Base-by-base conservation (phyloP, 2,329 filamentous ascomycete genomes). In the Botryotinia calthae region DNA sequence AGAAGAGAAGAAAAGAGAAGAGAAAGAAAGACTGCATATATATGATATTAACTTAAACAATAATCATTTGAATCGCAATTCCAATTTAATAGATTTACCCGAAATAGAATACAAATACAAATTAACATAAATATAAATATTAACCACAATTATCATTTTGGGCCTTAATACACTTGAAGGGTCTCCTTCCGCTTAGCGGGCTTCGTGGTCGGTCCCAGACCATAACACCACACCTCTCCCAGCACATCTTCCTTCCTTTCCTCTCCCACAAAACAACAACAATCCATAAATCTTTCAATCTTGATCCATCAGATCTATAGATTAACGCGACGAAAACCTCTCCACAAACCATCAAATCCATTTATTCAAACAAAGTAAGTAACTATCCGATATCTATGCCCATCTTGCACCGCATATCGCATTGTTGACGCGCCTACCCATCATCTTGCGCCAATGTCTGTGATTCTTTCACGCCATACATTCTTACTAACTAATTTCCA, bases 151-250 rank as follows among this genome's bases (percentile, higher is more conserved):
- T 48, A 34, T 70, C 46, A 70, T 70, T 61, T 46, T 44, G 28
- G 34, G 25, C 63, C 40, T 62, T 62, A 28, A 62, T 20, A 58
- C 5, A 58, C 31, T 56, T 25, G 14, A 54, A 54, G 61, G 56
- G 54, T 44, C 54, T 70, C 67, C 64, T 66, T 54, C 58, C 67
- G 58, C 54, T 62, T 70, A 70, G 67, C 67, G 64, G 67, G 54
- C 67, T 70, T 70, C 67, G 67, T 70, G 67, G 67, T 70, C 67
- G 28, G 67, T 62, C 67, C 67, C 28, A 70, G 40, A 58, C 65
- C 48, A 58, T 68, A 70, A 62, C 67, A 62, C 54, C 54, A 70
- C 67, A 70, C 67, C 56, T 70, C 67, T 37, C 67, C 54, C 67
- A 70, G 20, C 67, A 59, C 56, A 70, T 70, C 67, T 46, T 70